phyloP scores from a whole-genome alignment of 345 rosid species.

The Rubroshorea leprosula region DNA sequence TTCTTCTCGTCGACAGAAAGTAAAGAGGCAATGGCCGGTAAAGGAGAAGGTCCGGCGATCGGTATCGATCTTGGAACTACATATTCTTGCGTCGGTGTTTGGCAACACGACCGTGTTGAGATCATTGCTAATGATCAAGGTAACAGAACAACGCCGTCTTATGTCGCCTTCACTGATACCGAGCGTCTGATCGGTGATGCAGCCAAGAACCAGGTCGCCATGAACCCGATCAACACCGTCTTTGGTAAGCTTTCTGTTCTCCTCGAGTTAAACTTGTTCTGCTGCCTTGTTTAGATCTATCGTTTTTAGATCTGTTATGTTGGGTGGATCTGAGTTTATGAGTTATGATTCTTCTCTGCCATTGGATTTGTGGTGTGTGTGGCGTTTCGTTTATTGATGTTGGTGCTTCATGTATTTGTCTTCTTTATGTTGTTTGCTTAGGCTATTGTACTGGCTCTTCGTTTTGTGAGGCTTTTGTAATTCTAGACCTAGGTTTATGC shows the following conservation, averaged over 20 bases:
- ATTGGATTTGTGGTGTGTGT: neutral
- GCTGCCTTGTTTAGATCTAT: slow-evolving; percentile 13
- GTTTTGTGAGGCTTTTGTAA: no score
- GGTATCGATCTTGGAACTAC: slow-evolving; percentile 74
- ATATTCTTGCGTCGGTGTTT: slow-evolving; percentile 70
- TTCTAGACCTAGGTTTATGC: no score
- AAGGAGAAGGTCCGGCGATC: slow-evolving; percentile 79
- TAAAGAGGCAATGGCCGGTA: slow-evolving; percentile 44
- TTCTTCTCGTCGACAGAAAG: slow-evolving; percentile 1
- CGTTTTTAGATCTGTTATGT: slow-evolving; percentile 17
- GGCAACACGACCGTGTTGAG: slow-evolving; percentile 80
- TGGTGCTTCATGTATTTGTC: no score
- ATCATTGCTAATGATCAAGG: slow-evolving; percentile 78
- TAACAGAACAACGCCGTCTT: slow-evolving; percentile 65
- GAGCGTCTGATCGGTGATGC: slow-evolving; percentile 79
- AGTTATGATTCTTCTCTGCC: neutral
- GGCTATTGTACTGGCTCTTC: no score
- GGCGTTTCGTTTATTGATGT: neutral
- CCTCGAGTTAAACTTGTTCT: neutral
- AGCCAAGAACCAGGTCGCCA: slow-evolving; percentile 79
- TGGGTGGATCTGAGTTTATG: neutral
- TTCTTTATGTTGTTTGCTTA: no score
- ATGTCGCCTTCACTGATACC: slow-evolving; percentile 58
- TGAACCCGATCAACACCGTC: slow-evolving; percentile 68
- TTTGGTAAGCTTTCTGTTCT: slow-evolving; percentile 38